A percentile compares a stretch with the other conserved stretches of the same genome.
These are phyloP conservation scores for Gloeophyllum trabeum DNA, from an alignment of 768 basidiomycete genomes.

Conservation along the genomic window DNA sequence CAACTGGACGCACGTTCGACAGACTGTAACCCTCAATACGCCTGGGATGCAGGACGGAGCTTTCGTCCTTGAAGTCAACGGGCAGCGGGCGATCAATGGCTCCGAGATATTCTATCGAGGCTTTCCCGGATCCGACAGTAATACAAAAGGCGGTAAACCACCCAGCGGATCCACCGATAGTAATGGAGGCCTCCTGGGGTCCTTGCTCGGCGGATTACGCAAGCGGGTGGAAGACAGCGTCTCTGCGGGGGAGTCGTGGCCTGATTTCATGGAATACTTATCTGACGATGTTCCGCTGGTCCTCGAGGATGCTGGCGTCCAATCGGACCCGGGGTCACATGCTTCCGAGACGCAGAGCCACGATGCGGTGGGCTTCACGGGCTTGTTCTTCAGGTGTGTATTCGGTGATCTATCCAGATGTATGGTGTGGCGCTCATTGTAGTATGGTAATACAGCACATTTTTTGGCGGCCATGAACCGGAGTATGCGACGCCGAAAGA, in stretches of 20 bases:
- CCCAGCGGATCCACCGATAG: neutral
- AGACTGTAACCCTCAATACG: slow-evolving; percentile 63
- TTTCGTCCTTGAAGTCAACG: slow-evolving; percentile 58
- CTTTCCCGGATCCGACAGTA: too few species aligned
- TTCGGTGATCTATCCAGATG: neutral
- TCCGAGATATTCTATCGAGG: slow-evolving; percentile 53
- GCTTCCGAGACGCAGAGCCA: too few species aligned
- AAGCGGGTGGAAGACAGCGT: too few species aligned
- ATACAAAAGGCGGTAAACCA: too few species aligned
- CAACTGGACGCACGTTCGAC: slow-evolving; percentile 61
- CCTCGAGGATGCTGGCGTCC: too few species aligned
- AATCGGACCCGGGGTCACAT: too few species aligned
- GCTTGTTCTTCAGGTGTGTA: slow-evolving; percentile 69
- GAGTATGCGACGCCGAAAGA: slow-evolving; percentile 61
- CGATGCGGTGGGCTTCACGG: slow-evolving; percentile 24
- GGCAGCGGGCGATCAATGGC: slow-evolving; percentile 36
- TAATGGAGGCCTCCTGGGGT: slow-evolving; percentile 6
- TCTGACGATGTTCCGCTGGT: too few species aligned
- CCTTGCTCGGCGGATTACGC: slow-evolving; percentile 5
- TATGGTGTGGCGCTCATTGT: slow-evolving; percentile 2
- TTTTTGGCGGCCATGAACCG: slow-evolving; percentile 67
- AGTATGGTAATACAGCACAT: slow-evolving; percentile 37
- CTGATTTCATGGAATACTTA: too few species aligned
- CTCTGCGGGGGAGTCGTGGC: too few species aligned
- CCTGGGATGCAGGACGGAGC: slow-evolving; percentile 59